These are phyloP conservation scores for Penicillium malachiteum DNA, from an alignment of 495 filamentous ascomycete species.

Conservation along the genomic window DNA sequence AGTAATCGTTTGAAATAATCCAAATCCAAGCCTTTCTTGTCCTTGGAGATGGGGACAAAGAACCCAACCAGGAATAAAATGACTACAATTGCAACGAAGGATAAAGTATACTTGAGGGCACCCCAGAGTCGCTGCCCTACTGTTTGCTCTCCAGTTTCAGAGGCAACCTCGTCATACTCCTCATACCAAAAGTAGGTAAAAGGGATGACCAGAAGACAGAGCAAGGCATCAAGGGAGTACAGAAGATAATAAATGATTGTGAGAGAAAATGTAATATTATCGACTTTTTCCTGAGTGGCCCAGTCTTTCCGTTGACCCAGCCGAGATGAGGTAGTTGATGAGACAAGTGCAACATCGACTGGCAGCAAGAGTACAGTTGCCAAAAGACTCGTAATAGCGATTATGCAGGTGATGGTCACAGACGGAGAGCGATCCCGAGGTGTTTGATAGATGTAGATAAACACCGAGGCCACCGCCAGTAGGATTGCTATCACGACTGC, in stretches of 20 bases:
- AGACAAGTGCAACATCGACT: conserved; percentile 92
- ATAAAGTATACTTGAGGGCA: conserved; percentile 86
- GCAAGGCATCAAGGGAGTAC: conserved; percentile 86
- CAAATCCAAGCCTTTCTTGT: conserved; percentile 63
- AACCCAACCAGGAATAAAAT: conserved; percentile 90
- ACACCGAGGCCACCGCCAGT: conserved; percentile 70
- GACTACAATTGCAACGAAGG: conserved; percentile 74
- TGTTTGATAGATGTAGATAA: conserved; percentile 83
- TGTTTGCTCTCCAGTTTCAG: conserved; percentile 73
- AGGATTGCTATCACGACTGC: conserved; percentile 72
- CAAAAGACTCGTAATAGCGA: conserved; percentile 81
- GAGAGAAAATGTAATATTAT: conserved; percentile 72
- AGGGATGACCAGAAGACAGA: conserved; percentile 87
- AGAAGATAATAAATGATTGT: conserved; percentile 89
- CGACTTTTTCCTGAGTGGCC: conserved; percentile 77
- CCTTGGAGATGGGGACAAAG: conserved; percentile 76
- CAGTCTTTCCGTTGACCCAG: conserved; percentile 88
- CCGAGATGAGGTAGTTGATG: conserved; percentile 74
- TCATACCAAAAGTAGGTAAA: conserved; percentile 99
- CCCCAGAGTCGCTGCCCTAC: conserved; percentile 68
- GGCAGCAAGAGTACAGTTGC: conserved; percentile 91
- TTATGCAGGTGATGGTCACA: conserved; percentile 77
- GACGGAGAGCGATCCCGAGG: conserved; percentile 79
- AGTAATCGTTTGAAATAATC: conserved; percentile 90
- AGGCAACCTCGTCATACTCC: conserved; percentile 85